Percentiles rank a stretch among this genome's conserved stretches.
These are phyloP conservation scores for Aspergillus bertholletiae DNA, from an alignment of 495 filamentous ascomycete species.

Conservation along the genomic window DNA sequence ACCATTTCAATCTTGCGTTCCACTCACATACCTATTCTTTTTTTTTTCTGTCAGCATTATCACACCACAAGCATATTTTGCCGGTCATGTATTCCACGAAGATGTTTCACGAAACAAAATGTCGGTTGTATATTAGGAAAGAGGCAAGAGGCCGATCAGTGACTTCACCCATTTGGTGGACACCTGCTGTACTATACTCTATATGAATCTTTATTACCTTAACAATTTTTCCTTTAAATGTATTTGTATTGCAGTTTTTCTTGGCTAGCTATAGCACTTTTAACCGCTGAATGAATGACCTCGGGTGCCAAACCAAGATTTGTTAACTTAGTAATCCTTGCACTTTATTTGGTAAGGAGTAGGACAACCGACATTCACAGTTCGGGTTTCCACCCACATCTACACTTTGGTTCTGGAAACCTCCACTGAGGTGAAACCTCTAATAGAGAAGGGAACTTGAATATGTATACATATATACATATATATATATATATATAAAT, in stretches of 20 bases:
- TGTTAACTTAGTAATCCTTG: not conserved
- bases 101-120: slow-evolving; percentile 9
- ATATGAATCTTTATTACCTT: slow-evolving; percentile 3
- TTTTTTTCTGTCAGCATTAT: slow-evolving; percentile 9
- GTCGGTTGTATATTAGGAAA: slow-evolving; percentile 26
- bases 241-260: not conserved
- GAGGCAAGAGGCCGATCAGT: slow-evolving; percentile 1
- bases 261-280: not conserved
- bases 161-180: slow-evolving; percentile 6
- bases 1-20: slow-evolving; percentile 6
- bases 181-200: slow-evolving; percentile 24
- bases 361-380: no score
- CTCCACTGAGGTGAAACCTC: no score
- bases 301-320: no score
- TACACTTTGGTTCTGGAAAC: no score
- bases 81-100: slow-evolving; percentile 13
- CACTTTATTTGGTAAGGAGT: no score
- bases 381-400: no score
- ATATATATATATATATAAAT: no score
- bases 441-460: no score
- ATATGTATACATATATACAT: no score
- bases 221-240: not conserved
- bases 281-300: no score
- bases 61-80: slow-evolving; percentile 1
- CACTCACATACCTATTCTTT: slow-evolving; percentile 9